Evolutionary conservation across 208 protist species (phyloP).

Genomic region (Trypanosoma boissoni): DNA sequence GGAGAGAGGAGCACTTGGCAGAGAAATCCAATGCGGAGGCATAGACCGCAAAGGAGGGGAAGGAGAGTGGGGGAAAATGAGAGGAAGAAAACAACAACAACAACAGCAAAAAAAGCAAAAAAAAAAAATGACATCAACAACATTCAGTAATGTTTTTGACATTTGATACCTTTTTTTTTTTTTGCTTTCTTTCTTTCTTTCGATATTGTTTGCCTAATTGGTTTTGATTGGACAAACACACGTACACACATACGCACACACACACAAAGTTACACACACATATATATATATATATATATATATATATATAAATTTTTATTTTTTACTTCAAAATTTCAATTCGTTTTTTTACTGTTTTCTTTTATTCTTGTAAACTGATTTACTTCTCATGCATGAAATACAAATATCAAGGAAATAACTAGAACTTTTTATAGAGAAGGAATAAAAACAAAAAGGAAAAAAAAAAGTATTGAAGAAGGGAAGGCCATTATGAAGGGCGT

Average conservation of each 20-base stretch:
- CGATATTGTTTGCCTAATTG: neutral
- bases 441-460: neutral
- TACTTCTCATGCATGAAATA: too few relatives aligned
- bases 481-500: neutral
- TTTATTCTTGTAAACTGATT: neutral
- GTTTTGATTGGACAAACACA: conserved; percentile 1
- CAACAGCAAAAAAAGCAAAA: too few relatives aligned
- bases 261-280: neutral
- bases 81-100: too few relatives aligned
- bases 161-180: conserved; percentile 3
- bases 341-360: neutral
- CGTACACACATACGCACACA: neutral
- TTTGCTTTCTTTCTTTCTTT: neutral
- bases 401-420: neutral
- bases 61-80: neutral
- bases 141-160: too few relatives aligned
- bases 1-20: conserved; percentile 31
- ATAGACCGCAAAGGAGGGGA: neutral
- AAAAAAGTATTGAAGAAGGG: conserved; percentile 5
- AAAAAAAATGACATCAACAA: too few relatives aligned
- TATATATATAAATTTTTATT: neutral
- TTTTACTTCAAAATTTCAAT: too few relatives aligned
- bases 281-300: conserved; percentile 1
- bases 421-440: neutral
- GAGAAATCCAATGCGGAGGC: neutral